Percentiles rank a stretch among this genome's conserved stretches.
Conservation (phyloP, 441 rosid genomes). For the Lepidium campestre region DNA sequence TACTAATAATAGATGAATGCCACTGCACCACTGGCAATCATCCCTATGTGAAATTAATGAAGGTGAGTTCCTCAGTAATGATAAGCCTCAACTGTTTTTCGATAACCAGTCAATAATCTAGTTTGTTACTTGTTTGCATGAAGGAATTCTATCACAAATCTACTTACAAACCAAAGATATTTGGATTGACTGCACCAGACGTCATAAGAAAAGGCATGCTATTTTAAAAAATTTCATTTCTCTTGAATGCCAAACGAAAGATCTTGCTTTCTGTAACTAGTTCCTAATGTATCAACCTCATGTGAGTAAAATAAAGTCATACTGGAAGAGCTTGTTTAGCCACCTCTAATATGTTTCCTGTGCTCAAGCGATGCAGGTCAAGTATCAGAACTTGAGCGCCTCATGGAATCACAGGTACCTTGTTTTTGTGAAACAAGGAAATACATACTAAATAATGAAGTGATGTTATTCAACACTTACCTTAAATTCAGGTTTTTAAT, state of each 20-base stretch:
- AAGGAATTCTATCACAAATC: slow-evolving; percentile 79
- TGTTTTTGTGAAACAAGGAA: background rate
- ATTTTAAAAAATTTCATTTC: background rate
- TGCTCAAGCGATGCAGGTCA: slow-evolving; percentile 50
- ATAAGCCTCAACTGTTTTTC: background rate
- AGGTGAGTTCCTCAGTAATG: slow-evolving; percentile 40
- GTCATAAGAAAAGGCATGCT: slow-evolving; percentile 60
- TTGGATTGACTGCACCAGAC: slow-evolving; percentile 83
- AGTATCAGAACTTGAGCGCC: slow-evolving; percentile 69
- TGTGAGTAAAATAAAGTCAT: background rate
- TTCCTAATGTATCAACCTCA: background rate
- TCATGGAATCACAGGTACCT: slow-evolving; percentile 75
- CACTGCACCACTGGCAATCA: slow-evolving; percentile 77
- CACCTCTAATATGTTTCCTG: slow-evolving; percentile 43
- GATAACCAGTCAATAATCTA: background rate
- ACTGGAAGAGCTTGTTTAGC: background rate
- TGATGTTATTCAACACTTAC: background rate
- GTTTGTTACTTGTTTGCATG: slow-evolving; percentile 11
- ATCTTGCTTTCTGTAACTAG: background rate
- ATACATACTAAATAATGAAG: background rate
- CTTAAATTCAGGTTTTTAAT: slow-evolving; percentile 54
- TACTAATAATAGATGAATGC: slow-evolving; percentile 82
- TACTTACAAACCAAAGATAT: slow-evolving; percentile 67
- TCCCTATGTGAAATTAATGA: slow-evolving; percentile 76
- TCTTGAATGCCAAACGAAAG: slow-evolving; percentile 3